Evolutionary conservation across 2,329 filamentous ascomycete species (phyloP).

Genomic region (Alternaria rosae): DNA sequence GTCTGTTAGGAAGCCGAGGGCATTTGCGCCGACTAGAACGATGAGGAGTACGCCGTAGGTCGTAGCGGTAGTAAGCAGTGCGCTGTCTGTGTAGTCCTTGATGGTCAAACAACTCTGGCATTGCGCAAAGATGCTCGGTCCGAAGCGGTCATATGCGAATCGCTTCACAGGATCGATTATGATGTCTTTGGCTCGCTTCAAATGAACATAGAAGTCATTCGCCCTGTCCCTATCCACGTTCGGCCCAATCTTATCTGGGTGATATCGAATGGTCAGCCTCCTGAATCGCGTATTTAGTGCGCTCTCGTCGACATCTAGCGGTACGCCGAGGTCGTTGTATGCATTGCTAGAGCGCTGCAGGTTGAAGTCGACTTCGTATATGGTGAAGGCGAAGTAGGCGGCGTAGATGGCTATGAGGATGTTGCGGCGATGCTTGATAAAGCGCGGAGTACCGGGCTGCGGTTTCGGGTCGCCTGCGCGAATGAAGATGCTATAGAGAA

Average conservation of each 20-base stretch:
- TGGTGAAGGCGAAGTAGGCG: constrained; percentile 86
- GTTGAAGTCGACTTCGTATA: constrained; percentile 89
- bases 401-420: constrained; percentile 86
- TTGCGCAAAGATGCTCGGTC: constrained; percentile 68
- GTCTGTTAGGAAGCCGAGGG: constrained; percentile 44
- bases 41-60: constrained; percentile 41
- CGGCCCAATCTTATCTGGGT: constrained; percentile 79
- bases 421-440: constrained; percentile 75
- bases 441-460: constrained; percentile 71
- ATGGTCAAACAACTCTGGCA: constrained; percentile 68
- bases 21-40: constrained; percentile 42
- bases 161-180: constrained; percentile 82
- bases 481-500: constrained; percentile 89
- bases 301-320: constrained; percentile 72
- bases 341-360: constrained; percentile 76
- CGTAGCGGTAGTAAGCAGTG: constrained; percentile 54
- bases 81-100: constrained; percentile 74
- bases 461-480: constrained; percentile 86
- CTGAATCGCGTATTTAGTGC: constrained; percentile 87
- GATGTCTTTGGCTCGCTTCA: constrained; percentile 86
- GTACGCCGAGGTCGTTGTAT: constrained; percentile 78
- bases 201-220: constrained; percentile 73
- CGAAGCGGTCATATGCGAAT: constrained; percentile 81
- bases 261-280: constrained; percentile 67
- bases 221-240: constrained; percentile 38